phyloP scores from a whole-genome alignment of 257 asterid species.

The Henckelia pumila region DNA sequence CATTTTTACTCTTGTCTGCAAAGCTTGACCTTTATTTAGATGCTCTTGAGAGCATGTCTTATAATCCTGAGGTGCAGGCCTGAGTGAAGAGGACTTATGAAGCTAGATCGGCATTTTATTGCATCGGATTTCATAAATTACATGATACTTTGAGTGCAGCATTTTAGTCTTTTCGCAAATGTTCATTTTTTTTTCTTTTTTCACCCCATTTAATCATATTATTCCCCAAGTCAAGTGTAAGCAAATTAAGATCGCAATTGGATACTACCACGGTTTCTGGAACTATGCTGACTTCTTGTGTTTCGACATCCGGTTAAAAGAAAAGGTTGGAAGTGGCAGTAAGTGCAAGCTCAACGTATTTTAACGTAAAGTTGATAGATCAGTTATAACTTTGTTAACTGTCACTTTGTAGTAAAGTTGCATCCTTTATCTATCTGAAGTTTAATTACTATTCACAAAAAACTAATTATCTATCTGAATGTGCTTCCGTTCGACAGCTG shows the following conservation, averaged over 20 bases:
- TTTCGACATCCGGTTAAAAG: too few relatives aligned
- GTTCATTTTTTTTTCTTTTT: background rate
- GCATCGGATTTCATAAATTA: background rate
- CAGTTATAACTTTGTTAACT: background rate
- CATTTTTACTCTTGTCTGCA: background rate
- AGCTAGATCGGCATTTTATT: background rate
- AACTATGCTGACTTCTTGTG: background rate
- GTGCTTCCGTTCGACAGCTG: conserved; percentile 48
- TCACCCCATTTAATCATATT: background rate
- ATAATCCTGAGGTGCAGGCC: background rate
- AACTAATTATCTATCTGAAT: conserved; percentile 19
- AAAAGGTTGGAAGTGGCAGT: too few relatives aligned
- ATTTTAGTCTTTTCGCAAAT: background rate
- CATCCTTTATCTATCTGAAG: background rate
- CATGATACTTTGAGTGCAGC: background rate
- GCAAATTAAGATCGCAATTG: background rate
- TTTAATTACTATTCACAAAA: conserved; percentile 4
- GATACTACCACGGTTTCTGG: conserved; percentile 4
- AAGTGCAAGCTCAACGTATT: too few relatives aligned
- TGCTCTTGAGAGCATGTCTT: background rate
- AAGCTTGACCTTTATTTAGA: conserved; percentile 2
- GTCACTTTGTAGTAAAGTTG: background rate
- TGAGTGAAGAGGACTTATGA: background rate
- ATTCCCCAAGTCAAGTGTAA: background rate
- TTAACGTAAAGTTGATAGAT: background rate